Evolutionary conservation across 2,329 filamentous ascomycete genomes (phyloP).

Genomic region (Talaromyces sp.): DNA sequence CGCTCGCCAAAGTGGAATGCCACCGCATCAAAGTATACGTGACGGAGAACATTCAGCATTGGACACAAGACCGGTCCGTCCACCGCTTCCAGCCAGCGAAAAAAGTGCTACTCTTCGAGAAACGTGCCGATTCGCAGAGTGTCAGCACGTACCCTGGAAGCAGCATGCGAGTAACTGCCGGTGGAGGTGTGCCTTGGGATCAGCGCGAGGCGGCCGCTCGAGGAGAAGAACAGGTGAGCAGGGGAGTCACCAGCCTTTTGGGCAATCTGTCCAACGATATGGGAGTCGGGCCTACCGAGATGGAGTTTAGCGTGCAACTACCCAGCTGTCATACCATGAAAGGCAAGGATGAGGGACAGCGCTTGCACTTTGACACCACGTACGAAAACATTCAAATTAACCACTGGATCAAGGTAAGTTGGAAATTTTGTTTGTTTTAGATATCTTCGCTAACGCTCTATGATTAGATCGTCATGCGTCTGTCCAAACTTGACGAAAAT

Average conservation of each 20-base stretch:
- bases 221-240: conserved; percentile 50
- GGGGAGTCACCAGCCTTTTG: conserved; percentile 63
- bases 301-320: conserved; percentile 89
- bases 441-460: background rate
- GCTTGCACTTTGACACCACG: conserved; percentile 82
- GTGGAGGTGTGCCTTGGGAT: conserved; percentile 70
- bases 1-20: conserved; percentile 85
- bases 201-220: conserved; percentile 51
- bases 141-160: conserved; percentile 69
- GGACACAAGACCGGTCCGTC: conserved; percentile 77
- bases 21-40: conserved; percentile 89
- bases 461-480: conserved; percentile 76
- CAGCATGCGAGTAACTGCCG: conserved; percentile 68
- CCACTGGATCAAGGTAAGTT: conserved; percentile 86
- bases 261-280: conserved; percentile 73
- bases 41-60: conserved; percentile 87
- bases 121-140: conserved; percentile 72
- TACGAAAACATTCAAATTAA: conserved; percentile 92
- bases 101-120: conserved; percentile 84
- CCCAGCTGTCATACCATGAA: conserved; percentile 82
- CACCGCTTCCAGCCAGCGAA: conserved; percentile 77
- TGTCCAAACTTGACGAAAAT: conserved; percentile 74
- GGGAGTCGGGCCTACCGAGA: conserved; percentile 82
- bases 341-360: conserved; percentile 60
- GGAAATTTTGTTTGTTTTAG: background rate